These are phyloP conservation scores for Saccharomycopsis sp. DNA, from an alignment of 805 yeast genomes.

Conservation along the genomic window DNA sequence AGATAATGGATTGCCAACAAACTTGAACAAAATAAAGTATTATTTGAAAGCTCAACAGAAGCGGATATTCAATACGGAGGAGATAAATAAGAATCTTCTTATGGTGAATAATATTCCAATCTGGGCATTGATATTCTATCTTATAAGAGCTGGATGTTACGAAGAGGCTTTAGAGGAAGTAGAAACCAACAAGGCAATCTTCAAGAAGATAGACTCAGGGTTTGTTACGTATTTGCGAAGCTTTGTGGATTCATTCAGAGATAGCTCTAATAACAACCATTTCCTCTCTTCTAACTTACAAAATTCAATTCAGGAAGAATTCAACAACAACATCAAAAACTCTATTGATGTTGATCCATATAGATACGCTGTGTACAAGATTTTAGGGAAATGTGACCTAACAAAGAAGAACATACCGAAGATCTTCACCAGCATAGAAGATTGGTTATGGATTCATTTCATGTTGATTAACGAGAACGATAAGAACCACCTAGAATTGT, in stretches of 20 bases:
- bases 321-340: conserved; percentile 74
- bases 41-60: conserved; percentile 43
- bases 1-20: conserved; percentile 64
- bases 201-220: conserved; percentile 78
- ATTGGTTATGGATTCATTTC: conserved; percentile 95
- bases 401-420: conserved; percentile 60
- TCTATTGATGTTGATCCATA: conserved; percentile 72
- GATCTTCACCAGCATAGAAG: conserved; percentile 76
- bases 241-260: conserved; percentile 43
- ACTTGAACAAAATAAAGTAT: conserved; percentile 62
- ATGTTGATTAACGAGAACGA: conserved; percentile 60
- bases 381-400: conserved; percentile 84
- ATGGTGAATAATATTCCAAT: conserved; percentile 79
- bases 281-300: conserved; percentile 59
- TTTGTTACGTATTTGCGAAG: conserved; percentile 76
- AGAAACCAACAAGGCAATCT: conserved; percentile 54
- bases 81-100: conserved; percentile 50
- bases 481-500: conserved; percentile 33
- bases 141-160: conserved; percentile 76
- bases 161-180: conserved; percentile 74
- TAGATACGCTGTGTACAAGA: conserved; percentile 82
- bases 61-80: conserved; percentile 36
- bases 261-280: conserved; percentile 30
- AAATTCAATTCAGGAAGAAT: conserved; percentile 69
- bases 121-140: conserved; percentile 89